These are phyloP conservation scores for Solanum ossicruentum DNA, from an alignment of 257 asterid species.

Conservation along the genomic window DNA sequence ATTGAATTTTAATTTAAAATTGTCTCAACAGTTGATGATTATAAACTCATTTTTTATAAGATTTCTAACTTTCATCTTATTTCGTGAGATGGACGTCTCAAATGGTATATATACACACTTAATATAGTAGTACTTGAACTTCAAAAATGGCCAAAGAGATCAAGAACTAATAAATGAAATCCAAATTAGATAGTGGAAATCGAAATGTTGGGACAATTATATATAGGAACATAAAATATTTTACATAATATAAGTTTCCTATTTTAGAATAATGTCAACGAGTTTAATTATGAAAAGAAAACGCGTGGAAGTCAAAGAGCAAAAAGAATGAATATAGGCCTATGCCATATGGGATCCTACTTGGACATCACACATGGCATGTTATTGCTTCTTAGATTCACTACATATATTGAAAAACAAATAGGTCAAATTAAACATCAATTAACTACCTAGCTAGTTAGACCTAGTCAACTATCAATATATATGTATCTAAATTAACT, in stretches of 20 bases:
- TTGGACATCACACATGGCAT: conserved; percentile 33
- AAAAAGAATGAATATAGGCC: conserved; percentile 6
- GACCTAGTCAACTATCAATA: background rate
- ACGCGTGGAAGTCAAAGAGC: conserved; percentile 2
- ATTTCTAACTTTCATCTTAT: background rate
- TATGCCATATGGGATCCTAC: conserved; percentile 9
- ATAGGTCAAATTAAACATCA: background rate
- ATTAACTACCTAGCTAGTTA: background rate
- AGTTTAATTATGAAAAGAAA: conserved; percentile 9
- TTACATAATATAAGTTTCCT: background rate
- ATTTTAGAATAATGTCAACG: background rate
- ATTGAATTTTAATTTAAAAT: background rate
- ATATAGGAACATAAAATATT: background rate
- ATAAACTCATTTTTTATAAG: background rate
- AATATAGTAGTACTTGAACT: background rate
- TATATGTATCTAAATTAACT: background rate
- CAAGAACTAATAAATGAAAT: background rate
- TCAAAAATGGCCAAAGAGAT: background rate
- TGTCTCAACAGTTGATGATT: background rate
- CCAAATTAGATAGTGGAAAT: background rate
- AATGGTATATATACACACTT: background rate
- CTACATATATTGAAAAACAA: background rate
- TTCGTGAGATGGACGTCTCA: background rate
- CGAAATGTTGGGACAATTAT: background rate
- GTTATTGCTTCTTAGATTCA: conserved; percentile 11